Percentiles rank a stretch among this genome's conserved stretches.
Evolutionary conservation across 2,329 filamentous ascomycete species (phyloP).

Genomic region (Pyrenophora teres): DNA sequence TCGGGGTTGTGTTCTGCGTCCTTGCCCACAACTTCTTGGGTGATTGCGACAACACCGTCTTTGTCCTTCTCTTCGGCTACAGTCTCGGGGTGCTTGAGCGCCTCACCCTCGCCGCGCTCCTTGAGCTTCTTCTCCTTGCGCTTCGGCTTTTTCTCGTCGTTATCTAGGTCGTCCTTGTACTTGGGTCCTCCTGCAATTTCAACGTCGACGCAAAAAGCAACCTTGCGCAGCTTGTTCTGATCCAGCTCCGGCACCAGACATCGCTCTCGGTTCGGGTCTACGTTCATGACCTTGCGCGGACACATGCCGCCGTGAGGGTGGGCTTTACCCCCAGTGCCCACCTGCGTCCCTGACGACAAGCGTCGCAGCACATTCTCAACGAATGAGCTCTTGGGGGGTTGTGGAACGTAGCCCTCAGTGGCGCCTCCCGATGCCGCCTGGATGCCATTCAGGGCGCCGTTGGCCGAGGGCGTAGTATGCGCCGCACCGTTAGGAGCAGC

Average conservation of each 20-base stretch:
- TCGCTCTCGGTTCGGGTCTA: constrained; percentile 78
- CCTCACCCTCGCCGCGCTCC: constrained; percentile 75
- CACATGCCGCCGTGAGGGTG: constrained; percentile 71
- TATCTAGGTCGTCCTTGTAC: constrained; percentile 66
- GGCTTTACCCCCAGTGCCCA: constrained; percentile 56
- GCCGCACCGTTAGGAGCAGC: constrained; percentile 49
- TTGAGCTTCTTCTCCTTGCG: constrained; percentile 60
- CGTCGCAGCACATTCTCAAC: constrained; percentile 80
- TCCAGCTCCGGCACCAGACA: constrained; percentile 80
- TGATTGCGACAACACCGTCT: constrained; percentile 41
- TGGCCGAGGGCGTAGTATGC: constrained; percentile 58
- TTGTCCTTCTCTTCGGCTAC: constrained; percentile 63
- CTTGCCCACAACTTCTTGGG: constrained; percentile 49
- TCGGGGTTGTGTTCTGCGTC: constrained; percentile 50
- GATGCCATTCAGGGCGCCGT: constrained; percentile 48
- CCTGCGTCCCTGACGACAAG: constrained; percentile 66
- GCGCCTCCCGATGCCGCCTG: constrained; percentile 40
- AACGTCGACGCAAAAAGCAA: constrained; percentile 95
- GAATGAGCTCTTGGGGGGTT: constrained; percentile 77
- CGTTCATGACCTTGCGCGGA: constrained; percentile 80
- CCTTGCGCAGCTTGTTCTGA: constrained; percentile 78
- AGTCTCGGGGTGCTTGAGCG: constrained; percentile 68
- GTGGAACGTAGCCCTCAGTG: constrained; percentile 69
- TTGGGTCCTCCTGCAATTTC: constrained; percentile 89
- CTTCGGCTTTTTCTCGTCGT: constrained; percentile 56